Evolutionary conservation across 2,329 filamentous ascomycete genomes (phyloP).

Genomic region (Teratosphaeria viscida): DNA sequence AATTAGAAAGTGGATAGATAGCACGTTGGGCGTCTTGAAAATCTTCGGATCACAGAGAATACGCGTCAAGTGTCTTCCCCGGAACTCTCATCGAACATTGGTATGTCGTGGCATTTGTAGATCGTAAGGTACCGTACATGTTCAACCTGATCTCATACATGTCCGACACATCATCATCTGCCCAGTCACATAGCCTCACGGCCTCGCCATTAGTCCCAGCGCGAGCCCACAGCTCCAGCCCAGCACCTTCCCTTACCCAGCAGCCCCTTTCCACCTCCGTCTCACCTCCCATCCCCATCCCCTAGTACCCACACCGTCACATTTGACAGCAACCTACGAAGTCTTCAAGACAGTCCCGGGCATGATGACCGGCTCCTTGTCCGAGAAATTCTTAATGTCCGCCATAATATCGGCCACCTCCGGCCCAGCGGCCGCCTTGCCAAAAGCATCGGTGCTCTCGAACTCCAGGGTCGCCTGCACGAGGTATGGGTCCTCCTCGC

Average conservation of each 20-base stretch:
- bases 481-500: slow-evolving; percentile 20
- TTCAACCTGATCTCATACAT: background rate
- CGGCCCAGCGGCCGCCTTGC: slow-evolving; percentile 15
- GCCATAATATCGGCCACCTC: slow-evolving; percentile 9
- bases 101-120: no score
- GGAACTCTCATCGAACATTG: no score
- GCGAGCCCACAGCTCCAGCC: background rate
- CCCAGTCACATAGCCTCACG: background rate
- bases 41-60: no score
- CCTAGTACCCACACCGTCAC: background rate
- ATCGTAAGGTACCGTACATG: background rate
- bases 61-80: no score
- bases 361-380: slow-evolving; percentile 25
- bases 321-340: background rate
- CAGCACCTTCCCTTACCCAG: background rate
- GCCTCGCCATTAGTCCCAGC: background rate
- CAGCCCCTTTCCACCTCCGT: background rate
- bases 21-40: no score
- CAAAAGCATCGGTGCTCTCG: slow-evolving; percentile 16
- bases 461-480: slow-evolving; percentile 27
- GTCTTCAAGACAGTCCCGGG: slow-evolving; percentile 19
- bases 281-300: background rate
- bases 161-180: background rate
- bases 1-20: no score
- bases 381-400: slow-evolving; percentile 23